phyloP scores from a whole-genome alignment of 2,329 filamentous ascomycete genomes.

The Hypoxylon sp. region DNA sequence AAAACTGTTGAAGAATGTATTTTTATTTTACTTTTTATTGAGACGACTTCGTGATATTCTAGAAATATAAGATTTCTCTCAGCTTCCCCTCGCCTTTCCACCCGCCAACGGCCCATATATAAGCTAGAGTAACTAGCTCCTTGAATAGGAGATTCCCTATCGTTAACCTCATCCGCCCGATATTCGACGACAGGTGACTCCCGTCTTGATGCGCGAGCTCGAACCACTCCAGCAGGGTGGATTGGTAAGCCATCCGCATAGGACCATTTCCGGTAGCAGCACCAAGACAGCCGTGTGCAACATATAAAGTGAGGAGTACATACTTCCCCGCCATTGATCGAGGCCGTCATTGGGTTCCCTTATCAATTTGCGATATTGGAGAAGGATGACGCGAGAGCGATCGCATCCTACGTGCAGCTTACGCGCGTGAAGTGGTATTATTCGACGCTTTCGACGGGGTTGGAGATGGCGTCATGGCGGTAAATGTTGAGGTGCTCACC shows the following conservation, averaged over 20 bases:
- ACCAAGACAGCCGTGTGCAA: constrained; percentile 16
- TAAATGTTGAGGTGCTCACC: constrained; percentile 35
- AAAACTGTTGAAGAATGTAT: not conserved
- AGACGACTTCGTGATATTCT: not conserved
- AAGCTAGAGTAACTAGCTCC: not conserved
- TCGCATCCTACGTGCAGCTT: constrained; percentile 11
- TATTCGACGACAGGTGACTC: constrained; percentile 19
- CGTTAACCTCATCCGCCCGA: constrained; percentile 22
- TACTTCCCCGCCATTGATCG: constrained; percentile 25
- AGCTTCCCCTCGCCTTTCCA: not conserved
- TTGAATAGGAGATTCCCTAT: constrained; percentile 23
- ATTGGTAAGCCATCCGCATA: constrained; percentile 36
- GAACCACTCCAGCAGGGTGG: not conserved
- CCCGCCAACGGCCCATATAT: constrained; percentile 26
- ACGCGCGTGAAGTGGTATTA: constrained; percentile 14
- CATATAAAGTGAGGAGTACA: constrained; percentile 25
- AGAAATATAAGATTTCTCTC: not conserved
- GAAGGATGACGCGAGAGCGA: constrained; percentile 34
- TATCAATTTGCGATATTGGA: constrained; percentile 41
- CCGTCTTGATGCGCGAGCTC: constrained; percentile 16
- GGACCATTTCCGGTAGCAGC: constrained; percentile 6
- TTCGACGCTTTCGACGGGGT: constrained; percentile 33
- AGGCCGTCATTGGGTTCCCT: constrained; percentile 31
- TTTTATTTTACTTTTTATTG: constrained; percentile 7
- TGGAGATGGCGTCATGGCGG: constrained; percentile 36